Evolutionary conservation across 2,329 filamentous ascomycete genomes (phyloP), one percentile per base, ranked within the genome.

Genomic region (Diplocarpon mali): DNA sequence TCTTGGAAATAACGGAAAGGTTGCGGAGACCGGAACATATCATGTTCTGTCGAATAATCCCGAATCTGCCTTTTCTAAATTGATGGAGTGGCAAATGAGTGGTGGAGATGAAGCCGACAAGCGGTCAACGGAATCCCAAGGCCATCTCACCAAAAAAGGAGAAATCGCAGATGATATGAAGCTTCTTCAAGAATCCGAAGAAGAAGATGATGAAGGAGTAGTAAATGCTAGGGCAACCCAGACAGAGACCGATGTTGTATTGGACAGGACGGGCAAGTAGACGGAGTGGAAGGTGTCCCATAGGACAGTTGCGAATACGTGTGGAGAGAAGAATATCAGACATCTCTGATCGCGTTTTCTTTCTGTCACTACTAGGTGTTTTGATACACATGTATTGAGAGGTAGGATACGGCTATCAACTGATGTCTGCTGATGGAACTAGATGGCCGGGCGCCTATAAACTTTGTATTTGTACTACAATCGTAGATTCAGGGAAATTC

Each of bases 71-170:
- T 98, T 98, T 61, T 90, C 81, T 57, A 92, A 84, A 66, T 71
- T 98, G 42, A 98, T 98, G 92, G 90, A 96, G 65, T 96, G 89
- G 89, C 92, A 98, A 67, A 85, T 96, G 78, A 92, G 76, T 57
- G 90, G 89, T 11, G 83, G 84, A 8, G 87, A 94, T 45, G 59
- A 70, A 8, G 63, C 70, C 0, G 62, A 71, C 3, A 66, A 68
- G 39, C 40, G 51, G 29, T 36, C 45, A 3, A 47, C 42, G 31
- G 56, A 60, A 39, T 38, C 47, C 1, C 50, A 53, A 45, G 57
- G 57, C 4, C 54, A 56, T 34, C 45, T 61, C 3, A 59, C 58
- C 5, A 53, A 58, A 44, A 54, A 42, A 1, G 57, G 58, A 39
- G 52, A 54, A 30, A 57, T 59, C 37, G 49, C 47, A 3, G 54